Evolutionary conservation across 2,329 filamentous ascomycete species (phyloP), one percentile per base, ranked within the genome.

Genomic region (Elsinoe necatrix): DNA sequence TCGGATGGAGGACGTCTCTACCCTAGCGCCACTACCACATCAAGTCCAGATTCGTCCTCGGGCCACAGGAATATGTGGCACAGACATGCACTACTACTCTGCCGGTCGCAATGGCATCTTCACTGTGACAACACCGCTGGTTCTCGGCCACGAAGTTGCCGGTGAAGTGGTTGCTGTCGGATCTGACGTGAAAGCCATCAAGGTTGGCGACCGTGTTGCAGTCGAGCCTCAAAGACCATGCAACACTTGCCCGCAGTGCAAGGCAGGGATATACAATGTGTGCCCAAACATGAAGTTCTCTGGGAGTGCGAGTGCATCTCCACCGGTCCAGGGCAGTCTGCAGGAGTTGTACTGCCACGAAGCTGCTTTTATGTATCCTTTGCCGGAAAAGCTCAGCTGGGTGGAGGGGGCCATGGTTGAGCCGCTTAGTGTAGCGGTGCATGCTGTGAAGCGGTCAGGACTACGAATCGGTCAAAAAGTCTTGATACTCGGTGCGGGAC

Each of bases 201-300:
- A 77, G 57, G 73, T 79, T 31, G 85, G 84, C 57, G 87, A 91
- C 69, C 78, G 76, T 16, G 87, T 91, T 31, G 85, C 85, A 6
- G 83, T 89, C 69, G 86, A 89, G 70, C 84, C 85, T 18, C 85
- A 85, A 56, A 73, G 83, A 45, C 81, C 83, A 1, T 88, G 85
- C 68, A 80, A 81, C 2, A 80, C 81, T 60, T 95, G 89, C 76
- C 69, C 72, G 12, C 25, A 35, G 1, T 64, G 61, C 56, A 57
- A 57, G 16, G 51, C 56, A 9, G 62, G 62, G n/a, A 48, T 55
- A 14, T 63, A 63, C 45, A 63, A 63, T 21, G 51, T 63, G 4
- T 63, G 62, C 54, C 47, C 50, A 1, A 56, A 61, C 31, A 63
- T 61, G 61, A 56, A 50, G 11, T 63, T 63, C 48, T 61, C 61